Evolutionary conservation across 208 protist species (phyloP).

Genomic region (Giardia duodenalis): DNA sequence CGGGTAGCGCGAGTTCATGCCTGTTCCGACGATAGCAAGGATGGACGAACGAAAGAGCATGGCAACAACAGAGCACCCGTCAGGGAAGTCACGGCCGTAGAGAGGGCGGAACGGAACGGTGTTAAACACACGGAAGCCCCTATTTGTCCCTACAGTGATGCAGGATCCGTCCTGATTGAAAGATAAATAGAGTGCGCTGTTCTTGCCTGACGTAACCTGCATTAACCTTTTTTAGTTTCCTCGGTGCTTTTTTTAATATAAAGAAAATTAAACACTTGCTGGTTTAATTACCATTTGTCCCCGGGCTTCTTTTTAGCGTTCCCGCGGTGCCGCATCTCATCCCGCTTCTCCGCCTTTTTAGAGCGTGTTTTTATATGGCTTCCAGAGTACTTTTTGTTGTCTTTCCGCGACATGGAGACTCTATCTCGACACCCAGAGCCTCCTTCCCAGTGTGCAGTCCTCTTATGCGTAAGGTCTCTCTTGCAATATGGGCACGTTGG

Average conservation of each 20-base stretch:
- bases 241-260: too few species aligned
- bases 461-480: neutral
- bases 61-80: neutral
- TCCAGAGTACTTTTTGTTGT: neutral
- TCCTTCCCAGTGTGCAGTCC: slow-evolving; percentile 12
- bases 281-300: too few species aligned
- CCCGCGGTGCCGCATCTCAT: neutral
- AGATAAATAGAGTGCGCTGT: neutral
- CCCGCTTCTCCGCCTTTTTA: neutral
- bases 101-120: neutral
- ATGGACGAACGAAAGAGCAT: slow-evolving; percentile 13
- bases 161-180: slow-evolving; percentile 28
- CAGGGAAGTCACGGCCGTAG: neutral
- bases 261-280: too few species aligned
- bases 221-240: too few species aligned
- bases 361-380: neutral
- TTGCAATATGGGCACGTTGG: neutral
- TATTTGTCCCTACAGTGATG: neutral
- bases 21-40: neutral
- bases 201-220: neutral
- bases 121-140: slow-evolving; percentile 13
- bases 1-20: slow-evolving; percentile 2
- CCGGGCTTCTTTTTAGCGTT: too few species aligned
- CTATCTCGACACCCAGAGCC: neutral
- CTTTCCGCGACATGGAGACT: neutral